Evolutionary conservation across 148 eudicot genomes (phyloP).

Genomic region (Camellia lanceoleosa): DNA sequence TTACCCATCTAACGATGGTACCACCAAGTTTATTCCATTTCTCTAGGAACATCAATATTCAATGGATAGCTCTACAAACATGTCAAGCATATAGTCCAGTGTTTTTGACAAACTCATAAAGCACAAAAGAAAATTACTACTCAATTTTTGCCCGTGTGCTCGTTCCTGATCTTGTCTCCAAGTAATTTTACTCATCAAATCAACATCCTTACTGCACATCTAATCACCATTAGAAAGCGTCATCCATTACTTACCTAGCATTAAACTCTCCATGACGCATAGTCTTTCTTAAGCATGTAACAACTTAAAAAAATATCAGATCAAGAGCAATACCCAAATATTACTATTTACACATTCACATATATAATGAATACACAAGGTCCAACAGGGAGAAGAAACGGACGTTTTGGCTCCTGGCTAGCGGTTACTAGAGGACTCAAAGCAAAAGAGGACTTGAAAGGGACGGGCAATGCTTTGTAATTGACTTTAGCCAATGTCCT

Average conservation of each 20-base stretch:
- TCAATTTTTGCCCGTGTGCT: not conserved
- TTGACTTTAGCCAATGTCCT: not conserved
- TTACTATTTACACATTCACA: not conserved
- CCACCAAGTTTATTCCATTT: too few species aligned
- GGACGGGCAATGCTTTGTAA: not conserved
- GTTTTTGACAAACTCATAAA: not conserved
- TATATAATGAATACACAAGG: not conserved
- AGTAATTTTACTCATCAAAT: not conserved
- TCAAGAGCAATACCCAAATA: not conserved
- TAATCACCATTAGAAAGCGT: not conserved
- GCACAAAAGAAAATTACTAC: not conserved
- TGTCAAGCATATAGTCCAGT: too few species aligned
- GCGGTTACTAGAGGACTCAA: not conserved
- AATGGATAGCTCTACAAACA: not conserved
- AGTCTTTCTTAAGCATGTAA: not conserved
- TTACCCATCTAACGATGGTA: too few species aligned
- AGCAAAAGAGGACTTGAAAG: not conserved
- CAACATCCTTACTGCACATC: not conserved
- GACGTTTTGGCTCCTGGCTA: not conserved
- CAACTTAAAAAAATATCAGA: not conserved
- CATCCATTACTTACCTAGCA: not conserved
- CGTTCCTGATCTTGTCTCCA: not conserved
- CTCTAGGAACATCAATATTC: too few species aligned
- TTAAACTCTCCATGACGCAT: not conserved
- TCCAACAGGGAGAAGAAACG: not conserved